Conservation (phyloP, 208 protist genomes). For the Trypanosoma avium region DNA sequence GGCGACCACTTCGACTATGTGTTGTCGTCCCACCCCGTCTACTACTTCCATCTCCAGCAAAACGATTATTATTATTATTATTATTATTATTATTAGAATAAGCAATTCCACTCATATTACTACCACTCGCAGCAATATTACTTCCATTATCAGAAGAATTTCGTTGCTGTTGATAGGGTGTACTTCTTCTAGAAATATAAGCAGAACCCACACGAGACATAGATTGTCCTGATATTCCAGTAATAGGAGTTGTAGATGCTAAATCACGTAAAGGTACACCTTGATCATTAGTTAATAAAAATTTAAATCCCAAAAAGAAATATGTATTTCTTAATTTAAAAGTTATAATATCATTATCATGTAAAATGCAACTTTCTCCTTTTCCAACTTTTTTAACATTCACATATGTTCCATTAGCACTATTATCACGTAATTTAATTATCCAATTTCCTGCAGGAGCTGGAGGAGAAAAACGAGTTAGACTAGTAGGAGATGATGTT, state of each 20-base stretch:
- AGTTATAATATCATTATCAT: conserved; percentile 77
- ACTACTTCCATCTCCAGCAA: conserved; percentile 22
- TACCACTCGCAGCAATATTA: conserved; percentile 3
- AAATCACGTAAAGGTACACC: conserved; percentile 50
- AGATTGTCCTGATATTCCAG: conserved; percentile 1
- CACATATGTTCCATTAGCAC: conserved; percentile 88
- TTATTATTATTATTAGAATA: background rate
- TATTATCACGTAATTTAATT: conserved; percentile 64
- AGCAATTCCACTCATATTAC: conserved; percentile 14
- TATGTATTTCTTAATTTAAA: conserved; percentile 78
- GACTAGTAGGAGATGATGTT: conserved; percentile 8
- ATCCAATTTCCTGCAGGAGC: conserved; percentile 4
- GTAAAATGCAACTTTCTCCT: conserved; percentile 64
- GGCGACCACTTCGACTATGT: conserved; percentile 19
- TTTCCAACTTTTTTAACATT: conserved; percentile 88
- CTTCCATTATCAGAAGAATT: conserved; percentile 21
- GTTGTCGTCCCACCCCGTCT: conserved; percentile 27
- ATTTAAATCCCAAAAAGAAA: conserved; percentile 89
- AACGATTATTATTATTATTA: conserved; percentile 20
- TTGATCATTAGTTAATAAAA: conserved; percentile 68
- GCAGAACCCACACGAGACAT: conserved; percentile 4
- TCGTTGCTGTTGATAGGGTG: conserved; percentile 7
- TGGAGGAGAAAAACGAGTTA: background rate
- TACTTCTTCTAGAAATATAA: conserved; percentile 13
- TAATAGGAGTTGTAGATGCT: conserved; percentile 8